phyloP scores from a whole-genome alignment of 1,284 basidiomycete genomes.

The Cryptococcus hybrid region DNA sequence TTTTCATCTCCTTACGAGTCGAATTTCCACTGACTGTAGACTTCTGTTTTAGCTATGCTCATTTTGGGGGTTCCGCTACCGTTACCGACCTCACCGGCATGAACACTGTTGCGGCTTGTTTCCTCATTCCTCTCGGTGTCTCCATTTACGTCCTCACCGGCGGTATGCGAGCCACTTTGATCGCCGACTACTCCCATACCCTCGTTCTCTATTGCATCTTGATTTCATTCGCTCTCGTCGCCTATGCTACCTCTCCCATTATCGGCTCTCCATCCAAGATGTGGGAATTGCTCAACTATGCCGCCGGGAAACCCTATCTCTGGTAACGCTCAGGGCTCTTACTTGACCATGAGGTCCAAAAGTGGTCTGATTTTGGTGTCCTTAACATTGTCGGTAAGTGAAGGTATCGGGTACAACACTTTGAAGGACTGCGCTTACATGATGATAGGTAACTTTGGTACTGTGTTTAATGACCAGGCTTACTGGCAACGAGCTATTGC shows the following conservation, averaged over 20 bases:
- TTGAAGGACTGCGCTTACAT: constrained; percentile 55
- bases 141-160: constrained; percentile 55
- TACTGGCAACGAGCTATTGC: constrained; percentile 81
- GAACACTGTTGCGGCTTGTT: constrained; percentile 75
- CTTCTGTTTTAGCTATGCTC: constrained; percentile 40
- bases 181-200: constrained; percentile 68
- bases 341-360: constrained; percentile 74
- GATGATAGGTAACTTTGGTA: constrained; percentile 67
- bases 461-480: constrained; percentile 56
- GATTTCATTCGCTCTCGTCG: constrained; percentile 60
- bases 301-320: constrained; percentile 57
- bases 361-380: constrained; percentile 75
- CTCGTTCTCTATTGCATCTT: constrained; percentile 72
- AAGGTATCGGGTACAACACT: neutral
- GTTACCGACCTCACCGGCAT: constrained; percentile 78
- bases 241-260: constrained; percentile 65
- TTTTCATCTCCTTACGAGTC: no score
- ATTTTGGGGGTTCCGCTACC: constrained; percentile 72
- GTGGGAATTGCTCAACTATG: constrained; percentile 56
- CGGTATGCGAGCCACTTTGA: constrained; percentile 54
- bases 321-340: constrained; percentile 62
- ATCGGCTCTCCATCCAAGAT: constrained; percentile 58
- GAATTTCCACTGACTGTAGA: neutral
- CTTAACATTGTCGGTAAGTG: neutral
- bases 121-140: constrained; percentile 57